Evolutionary conservation across 345 rosid species (phyloP), one percentile per base, ranked within the genome.

Genomic region (Euphorbia lathyris): DNA sequence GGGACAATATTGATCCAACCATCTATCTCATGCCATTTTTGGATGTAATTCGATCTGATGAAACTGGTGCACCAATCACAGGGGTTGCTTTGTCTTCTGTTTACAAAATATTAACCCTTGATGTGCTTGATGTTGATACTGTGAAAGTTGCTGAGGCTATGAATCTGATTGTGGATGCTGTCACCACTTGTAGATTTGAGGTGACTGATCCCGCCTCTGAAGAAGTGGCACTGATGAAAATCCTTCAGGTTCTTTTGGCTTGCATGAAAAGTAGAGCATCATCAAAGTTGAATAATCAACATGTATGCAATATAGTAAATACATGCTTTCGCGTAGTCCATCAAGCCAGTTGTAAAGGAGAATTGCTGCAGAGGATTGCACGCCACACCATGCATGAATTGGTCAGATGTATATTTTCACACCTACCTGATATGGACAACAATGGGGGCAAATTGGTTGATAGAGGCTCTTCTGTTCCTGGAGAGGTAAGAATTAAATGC

Each of bases 221-320:
- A 77, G 92, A 90, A 81, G 90, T 87, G 59, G 92, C 87, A 75
- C 70, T 87, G 70, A 83, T 87, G 89, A 90, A 90, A 78, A 87
- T 90, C 70, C 96, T 90, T 76, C 92, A 87, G 82, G 92, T 90
- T 84, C 85, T 90, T 74, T 67, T 87, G 52, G 96, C 92, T 72
- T 90, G 92, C 67, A 78, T 90, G 81, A 90, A 87, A 80, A 86
- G 89, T 73, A 90, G 83, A 71, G 90, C 88, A n/a, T 81, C 89
- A 26, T 78, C 73, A 75, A 67, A 65, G 74, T 78, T 90, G 83
- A 84, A 83, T 74, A 90, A 90, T 77, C 88, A 84, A 65, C 87
- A 87, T 69, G 89, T 87, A 10, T 90, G 92, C 83, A 83, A 78
- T 51, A 82, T 90, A 7, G 86, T 86, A 60, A 86, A 80, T 81